A percentile compares a stretch with the other conserved stretches of the same genome.
Evolutionary conservation across 2,329 filamentous ascomycete species (phyloP).

Genomic region (Emydomyces testavorans): DNA sequence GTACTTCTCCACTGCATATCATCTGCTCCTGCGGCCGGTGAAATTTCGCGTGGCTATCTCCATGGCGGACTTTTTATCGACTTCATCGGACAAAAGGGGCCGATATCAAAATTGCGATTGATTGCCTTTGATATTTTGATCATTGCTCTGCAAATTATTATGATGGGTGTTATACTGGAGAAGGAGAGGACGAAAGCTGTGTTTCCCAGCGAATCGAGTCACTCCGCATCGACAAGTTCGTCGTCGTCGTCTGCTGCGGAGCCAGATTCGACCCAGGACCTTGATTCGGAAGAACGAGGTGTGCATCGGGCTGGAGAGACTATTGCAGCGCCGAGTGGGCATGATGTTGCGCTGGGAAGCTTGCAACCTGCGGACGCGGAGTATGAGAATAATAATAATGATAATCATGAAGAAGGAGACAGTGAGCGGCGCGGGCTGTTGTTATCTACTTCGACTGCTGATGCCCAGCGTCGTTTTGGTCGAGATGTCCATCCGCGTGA

Average conservation of each 20-base stretch:
- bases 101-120: conserved; percentile 43
- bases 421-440: conserved; percentile 19
- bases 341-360: conserved; percentile 34
- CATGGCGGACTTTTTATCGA: conserved; percentile 54
- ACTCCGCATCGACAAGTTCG: conserved; percentile 9
- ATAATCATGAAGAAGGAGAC: conserved; percentile 15
- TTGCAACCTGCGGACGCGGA: conserved; percentile 19
- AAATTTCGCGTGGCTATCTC: conserved; percentile 44
- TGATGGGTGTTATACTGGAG: conserved; percentile 45
- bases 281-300: conserved; percentile 50
- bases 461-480: not conserved
- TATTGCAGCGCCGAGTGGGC: conserved; percentile 17
- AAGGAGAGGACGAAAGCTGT: conserved; percentile 36
- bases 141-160: conserved; percentile 45
- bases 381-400: not conserved
- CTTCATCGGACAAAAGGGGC: conserved; percentile 51
- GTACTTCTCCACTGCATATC: conserved; percentile 47
- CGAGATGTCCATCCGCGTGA: conserved; percentile 28
- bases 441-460: not conserved
- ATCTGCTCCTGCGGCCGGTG: conserved; percentile 41
- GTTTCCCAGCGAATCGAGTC: conserved; percentile 7
- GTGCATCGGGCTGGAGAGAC: conserved; percentile 20
- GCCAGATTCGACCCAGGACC: conserved; percentile 36
- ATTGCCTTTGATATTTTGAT: conserved; percentile 44
- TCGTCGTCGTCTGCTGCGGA: conserved; percentile 21